Evolutionary conservation across 2,329 filamentous ascomycete species (phyloP), one percentile per base, ranked within the genome.

Genomic region (Penicillium sclerotiorum): DNA sequence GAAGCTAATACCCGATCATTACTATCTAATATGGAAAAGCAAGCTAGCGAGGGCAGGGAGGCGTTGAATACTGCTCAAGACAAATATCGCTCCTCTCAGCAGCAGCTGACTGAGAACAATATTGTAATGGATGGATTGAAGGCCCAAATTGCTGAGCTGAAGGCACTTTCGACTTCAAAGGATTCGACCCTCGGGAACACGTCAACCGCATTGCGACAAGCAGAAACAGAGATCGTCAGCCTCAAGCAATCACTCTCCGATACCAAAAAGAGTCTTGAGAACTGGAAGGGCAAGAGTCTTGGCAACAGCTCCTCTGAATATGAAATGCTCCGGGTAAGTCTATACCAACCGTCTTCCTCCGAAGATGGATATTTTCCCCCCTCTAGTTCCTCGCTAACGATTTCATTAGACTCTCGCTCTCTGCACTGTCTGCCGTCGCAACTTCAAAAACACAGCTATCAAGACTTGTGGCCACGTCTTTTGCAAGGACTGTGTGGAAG

Each of bases 401-500:
- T n/a, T n/a, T n/a, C n/a, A n/a, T n/a, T 63, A 90, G 86, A 80
- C 81, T 64, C 81, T 94, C 71, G 87, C 89, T 25, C 84, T 95
- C 44, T 99, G 94, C 76, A 90, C 90, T 9, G 89, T 97, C 43
- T 99, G 95, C 76, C 89, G 90, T 60, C 87, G 85, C 64, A 90
- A 93, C 60, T 92, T 96, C 77, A 97, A 97, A 73, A 90, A 97
- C 66, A 95, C 92, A 1, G 88, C 87, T 8, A 82, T 99, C 69
- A 95, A 94, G 74, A 91, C 89, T 1, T 99, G 94, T 70, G 94
- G 94, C 1, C 94, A 99, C 71, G 83, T 95, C 41, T 96, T 97
- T 72, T 99, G 94, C 80, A 86, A 87, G 65, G 81, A 85, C 40
- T 99, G 94, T 68, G 88, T 97, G 20, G 90, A 96, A 57, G 88